phyloP scores from a whole-genome alignment of 2,329 filamentous ascomycete genomes.

The Malbranchea zuffiana region DNA sequence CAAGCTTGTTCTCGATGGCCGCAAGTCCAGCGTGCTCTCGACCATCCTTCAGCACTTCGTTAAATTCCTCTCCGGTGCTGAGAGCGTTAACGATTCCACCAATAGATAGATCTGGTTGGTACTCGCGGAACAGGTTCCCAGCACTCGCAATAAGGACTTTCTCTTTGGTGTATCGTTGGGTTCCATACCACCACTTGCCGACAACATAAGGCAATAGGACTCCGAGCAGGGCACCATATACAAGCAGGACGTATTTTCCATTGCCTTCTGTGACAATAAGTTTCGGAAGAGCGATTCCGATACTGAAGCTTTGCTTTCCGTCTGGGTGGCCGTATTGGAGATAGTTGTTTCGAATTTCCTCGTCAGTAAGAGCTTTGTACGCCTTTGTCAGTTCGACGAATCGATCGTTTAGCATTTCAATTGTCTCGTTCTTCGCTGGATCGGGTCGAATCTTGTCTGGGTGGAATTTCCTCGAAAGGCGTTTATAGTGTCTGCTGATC shows the following conservation, averaged over 20 bases:
- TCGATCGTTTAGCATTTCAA: constrained; percentile 69
- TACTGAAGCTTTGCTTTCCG: constrained; percentile 95
- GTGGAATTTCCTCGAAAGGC: constrained; percentile 73
- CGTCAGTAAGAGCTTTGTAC: constrained; percentile 94
- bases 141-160: constrained; percentile 86
- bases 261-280: constrained; percentile 88
- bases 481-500: constrained; percentile 86
- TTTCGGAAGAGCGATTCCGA: constrained; percentile 88
- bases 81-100: constrained; percentile 69
- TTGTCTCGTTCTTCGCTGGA: constrained; percentile 74
- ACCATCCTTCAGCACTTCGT: constrained; percentile 61
- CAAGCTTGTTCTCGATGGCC: constrained; percentile 71
- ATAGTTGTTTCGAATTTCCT: constrained; percentile 94
- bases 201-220: constrained; percentile 87
- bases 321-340: constrained; percentile 93
- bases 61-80: constrained; percentile 78
- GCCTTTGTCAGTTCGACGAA: constrained; percentile 96
- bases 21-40: constrained; percentile 70
- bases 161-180: constrained; percentile 84
- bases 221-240: constrained; percentile 80
- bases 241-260: constrained; percentile 84
- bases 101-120: constrained; percentile 71
- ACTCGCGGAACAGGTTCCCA: constrained; percentile 88
- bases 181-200: constrained; percentile 98
- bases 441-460: constrained; percentile 88